These are phyloP conservation scores for Cochlearia excelsa DNA, from an alignment of 345 rosid genomes.

Conservation along the genomic window DNA sequence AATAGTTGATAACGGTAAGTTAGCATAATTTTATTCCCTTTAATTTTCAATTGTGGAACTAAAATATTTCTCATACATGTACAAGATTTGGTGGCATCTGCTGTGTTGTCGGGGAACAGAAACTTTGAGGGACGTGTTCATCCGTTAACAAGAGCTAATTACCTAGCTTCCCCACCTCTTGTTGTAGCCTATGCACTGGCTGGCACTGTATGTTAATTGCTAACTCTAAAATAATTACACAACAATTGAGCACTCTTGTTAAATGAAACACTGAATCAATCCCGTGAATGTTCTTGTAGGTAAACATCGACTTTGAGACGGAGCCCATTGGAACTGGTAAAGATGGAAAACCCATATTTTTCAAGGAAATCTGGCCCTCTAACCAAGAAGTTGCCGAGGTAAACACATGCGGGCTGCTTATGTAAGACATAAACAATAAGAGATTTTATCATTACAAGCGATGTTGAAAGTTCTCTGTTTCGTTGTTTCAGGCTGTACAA, in stretches of 20 bases:
- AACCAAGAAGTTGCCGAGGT: slow-evolving; percentile 93
- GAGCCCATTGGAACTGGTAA: slow-evolving; percentile 92
- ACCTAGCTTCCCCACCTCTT: slow-evolving; percentile 97
- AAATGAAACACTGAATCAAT: neutral
- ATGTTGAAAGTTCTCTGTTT: neutral
- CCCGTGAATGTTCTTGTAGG: slow-evolving; percentile 41
- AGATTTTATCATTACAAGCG: neutral
- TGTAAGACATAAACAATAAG: neutral
- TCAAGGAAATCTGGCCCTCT: slow-evolving; percentile 95
- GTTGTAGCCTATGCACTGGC: slow-evolving; percentile 99
- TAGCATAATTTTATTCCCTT: slow-evolving; percentile 5
- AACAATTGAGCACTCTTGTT: neutral
- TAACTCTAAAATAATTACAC: slow-evolving; percentile 7
- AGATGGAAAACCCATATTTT: slow-evolving; percentile 72
- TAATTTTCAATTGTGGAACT: slow-evolving; percentile 20
- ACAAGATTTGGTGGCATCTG: slow-evolving; percentile 83
- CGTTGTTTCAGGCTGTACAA: slow-evolving; percentile 63
- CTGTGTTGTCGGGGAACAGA: slow-evolving; percentile 95
- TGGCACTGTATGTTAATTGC: slow-evolving; percentile 64
- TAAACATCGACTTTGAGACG: slow-evolving; percentile 86
- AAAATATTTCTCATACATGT: slow-evolving; percentile 19
- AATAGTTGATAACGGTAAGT: slow-evolving; percentile 65
- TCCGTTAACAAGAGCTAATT: slow-evolving; percentile 95
- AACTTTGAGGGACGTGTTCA: slow-evolving; percentile 99
- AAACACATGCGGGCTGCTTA: slow-evolving; percentile 5